phyloP scores from a whole-genome alignment of 192 early-diverging fungal species.

The Coemansia sp. region DNA sequence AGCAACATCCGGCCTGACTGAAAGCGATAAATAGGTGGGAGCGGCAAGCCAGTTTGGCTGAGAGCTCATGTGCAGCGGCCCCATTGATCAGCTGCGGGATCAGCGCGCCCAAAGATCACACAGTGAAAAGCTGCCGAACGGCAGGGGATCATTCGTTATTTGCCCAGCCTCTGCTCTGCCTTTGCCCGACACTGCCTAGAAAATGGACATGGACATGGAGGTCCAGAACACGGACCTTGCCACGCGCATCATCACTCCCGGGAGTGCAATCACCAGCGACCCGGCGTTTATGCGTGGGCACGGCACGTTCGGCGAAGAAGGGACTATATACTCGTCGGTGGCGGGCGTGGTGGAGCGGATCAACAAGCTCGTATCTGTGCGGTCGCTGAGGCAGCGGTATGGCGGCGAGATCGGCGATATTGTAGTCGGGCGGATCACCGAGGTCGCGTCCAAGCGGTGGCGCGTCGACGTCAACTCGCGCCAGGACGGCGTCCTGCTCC shows the following conservation, averaged over 20 bases:
- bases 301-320: slow-evolving; percentile 76
- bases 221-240: slow-evolving; percentile 2
- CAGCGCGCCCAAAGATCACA: too few species aligned
- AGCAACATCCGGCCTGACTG: too few species aligned
- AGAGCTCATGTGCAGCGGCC: too few species aligned
- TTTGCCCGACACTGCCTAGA: too few species aligned
- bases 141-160: too few species aligned
- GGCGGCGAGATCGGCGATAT: slow-evolving; percentile 95
- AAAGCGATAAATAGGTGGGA: too few species aligned
- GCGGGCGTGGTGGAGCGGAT: slow-evolving; percentile 89
- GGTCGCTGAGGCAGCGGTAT: slow-evolving; percentile 82
- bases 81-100: too few species aligned
- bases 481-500: slow-evolving; percentile 78
- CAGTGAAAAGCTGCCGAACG: too few species aligned
- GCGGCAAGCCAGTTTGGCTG: too few species aligned
- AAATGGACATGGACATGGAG: slow-evolving; percentile 37
- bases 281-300: slow-evolving; percentile 59
- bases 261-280: slow-evolving; percentile 38
- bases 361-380: slow-evolving; percentile 92
- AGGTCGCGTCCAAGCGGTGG: slow-evolving; percentile 88
- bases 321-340: slow-evolving; percentile 73
- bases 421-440: slow-evolving; percentile 90
- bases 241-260: slow-evolving; percentile 41
- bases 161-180: too few species aligned
- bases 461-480: slow-evolving; percentile 85